Percentiles rank a stretch among this genome's conserved stretches.
These are phyloP conservation scores for Aureobasidium zeae DNA, from an alignment of 2,329 filamentous ascomycete genomes.

Conservation along the genomic window DNA sequence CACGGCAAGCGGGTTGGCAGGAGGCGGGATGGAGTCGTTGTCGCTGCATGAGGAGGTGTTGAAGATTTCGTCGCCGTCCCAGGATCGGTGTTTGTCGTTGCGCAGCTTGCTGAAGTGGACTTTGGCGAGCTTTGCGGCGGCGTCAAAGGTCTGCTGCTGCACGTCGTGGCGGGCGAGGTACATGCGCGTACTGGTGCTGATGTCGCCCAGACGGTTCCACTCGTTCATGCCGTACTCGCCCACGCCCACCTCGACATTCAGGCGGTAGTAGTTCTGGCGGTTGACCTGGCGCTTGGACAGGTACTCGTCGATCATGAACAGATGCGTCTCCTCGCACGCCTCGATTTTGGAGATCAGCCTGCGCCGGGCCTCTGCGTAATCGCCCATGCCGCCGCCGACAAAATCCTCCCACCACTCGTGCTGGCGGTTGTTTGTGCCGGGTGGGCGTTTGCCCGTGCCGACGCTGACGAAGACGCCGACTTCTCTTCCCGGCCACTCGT, in stretches of 20 bases:
- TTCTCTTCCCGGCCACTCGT: constrained; percentile 91
- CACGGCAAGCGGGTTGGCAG: constrained; percentile 42
- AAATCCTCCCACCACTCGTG: constrained; percentile 92
- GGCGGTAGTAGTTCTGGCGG: constrained; percentile 71
- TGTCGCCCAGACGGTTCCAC: constrained; percentile 87
- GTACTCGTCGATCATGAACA: constrained; percentile 72
- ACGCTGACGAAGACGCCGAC: constrained; percentile 87
- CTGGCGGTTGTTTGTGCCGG: constrained; percentile 57
- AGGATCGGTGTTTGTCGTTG: constrained; percentile 44
- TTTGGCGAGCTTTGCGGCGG: constrained; percentile 72
- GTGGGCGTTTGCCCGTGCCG: constrained; percentile 79
- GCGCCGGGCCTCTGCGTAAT: constrained; percentile 81
- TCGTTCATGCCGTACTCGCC: constrained; percentile 99
- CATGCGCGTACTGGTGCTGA: constrained; percentile 80
- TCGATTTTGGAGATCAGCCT: constrained; percentile 87
- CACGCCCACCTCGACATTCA: constrained; percentile 95
- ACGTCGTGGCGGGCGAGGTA: constrained; percentile 69
- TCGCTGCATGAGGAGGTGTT: constrained; percentile 4
- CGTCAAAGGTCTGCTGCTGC: constrained; percentile 65
- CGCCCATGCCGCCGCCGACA: constrained; percentile 58
- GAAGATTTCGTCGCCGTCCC: constrained; percentile 22
- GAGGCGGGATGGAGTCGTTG: constrained; percentile 29
- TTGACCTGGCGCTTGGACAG: constrained; percentile 51
- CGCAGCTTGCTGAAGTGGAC: constrained; percentile 68
- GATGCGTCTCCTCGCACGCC: constrained; percentile 83